A percentile compares a stretch with the other conserved stretches of the same genome.
Evolutionary conservation across 2,329 filamentous ascomycete species (phyloP).

Genomic region (Scorias spongiosa): DNA sequence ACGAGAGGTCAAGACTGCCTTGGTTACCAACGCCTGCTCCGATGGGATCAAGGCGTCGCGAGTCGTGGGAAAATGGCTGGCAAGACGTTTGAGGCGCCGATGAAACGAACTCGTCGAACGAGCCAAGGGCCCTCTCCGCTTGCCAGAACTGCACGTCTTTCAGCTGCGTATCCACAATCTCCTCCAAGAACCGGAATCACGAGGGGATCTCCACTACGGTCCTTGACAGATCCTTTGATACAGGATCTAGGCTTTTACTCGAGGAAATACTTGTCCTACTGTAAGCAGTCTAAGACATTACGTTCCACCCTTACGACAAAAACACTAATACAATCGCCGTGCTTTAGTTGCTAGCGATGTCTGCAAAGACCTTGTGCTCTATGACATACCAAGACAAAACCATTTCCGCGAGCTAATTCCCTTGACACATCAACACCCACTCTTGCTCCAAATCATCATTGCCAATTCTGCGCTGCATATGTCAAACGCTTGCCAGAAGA

Average conservation of each 20-base stretch:
- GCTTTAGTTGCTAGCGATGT: slow-evolving; percentile 24
- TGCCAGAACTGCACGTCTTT: too few relatives aligned
- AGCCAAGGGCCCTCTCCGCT: too few relatives aligned
- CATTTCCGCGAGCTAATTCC: slow-evolving; percentile 34
- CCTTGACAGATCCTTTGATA: slow-evolving; percentile 1
- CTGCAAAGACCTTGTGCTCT: slow-evolving; percentile 39
- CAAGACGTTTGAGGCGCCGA: slow-evolving; percentile 30
- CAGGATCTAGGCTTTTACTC: background rate
- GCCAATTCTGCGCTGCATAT: slow-evolving; percentile 35
- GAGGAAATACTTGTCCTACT: slow-evolving; percentile 1
- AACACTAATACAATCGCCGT: slow-evolving; percentile 3
- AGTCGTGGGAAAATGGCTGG: slow-evolving; percentile 39
- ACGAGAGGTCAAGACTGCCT: slow-evolving; percentile 42
- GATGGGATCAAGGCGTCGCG: slow-evolving; percentile 42
- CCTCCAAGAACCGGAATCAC: background rate
- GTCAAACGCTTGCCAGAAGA: slow-evolving; percentile 23
- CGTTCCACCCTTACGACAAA: background rate
- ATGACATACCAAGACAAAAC: slow-evolving; percentile 30
- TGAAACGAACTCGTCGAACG: background rate
- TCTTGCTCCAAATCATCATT: slow-evolving; percentile 31
- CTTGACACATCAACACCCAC: slow-evolving; percentile 28
- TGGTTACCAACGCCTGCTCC: slow-evolving; percentile 45
- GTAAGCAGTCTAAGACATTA: background rate
- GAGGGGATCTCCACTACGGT: background rate
- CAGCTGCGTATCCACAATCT: background rate